phyloP scores from a whole-genome alignment of 2,329 filamentous ascomycete genomes.

The Exophiala bonariae region DNA sequence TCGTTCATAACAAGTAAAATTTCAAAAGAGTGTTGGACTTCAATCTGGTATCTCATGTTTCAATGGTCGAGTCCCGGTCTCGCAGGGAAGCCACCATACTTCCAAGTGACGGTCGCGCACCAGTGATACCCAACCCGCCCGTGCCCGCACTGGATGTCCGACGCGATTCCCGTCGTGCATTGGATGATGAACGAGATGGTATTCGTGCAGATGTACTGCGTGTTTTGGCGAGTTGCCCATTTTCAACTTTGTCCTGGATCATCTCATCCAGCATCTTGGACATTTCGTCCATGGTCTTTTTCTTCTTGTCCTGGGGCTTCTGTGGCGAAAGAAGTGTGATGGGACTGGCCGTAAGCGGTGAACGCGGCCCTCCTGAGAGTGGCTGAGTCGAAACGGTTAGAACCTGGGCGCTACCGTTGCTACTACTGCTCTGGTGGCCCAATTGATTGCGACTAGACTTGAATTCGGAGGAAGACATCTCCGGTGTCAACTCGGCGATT shows the following conservation, averaged over 20 bases:
- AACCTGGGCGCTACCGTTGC: constrained; percentile 32
- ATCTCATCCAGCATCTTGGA: constrained; percentile 92
- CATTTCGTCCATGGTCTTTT: constrained; percentile 83
- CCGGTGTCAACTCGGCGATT: constrained; percentile 63
- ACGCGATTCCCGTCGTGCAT: constrained; percentile 35
- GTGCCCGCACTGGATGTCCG: constrained; percentile 18
- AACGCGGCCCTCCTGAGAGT: constrained; percentile 17
- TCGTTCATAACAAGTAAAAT: constrained; percentile 19
- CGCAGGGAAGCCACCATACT: constrained; percentile 29
- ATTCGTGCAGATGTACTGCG: constrained; percentile 67
- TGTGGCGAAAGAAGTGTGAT: constrained; percentile 34
- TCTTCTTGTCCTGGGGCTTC: constrained; percentile 50
- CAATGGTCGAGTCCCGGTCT: constrained; percentile 22
- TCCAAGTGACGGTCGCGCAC: constrained; percentile 28
- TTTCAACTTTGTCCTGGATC: constrained; percentile 85
- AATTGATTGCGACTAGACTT: constrained; percentile 29
- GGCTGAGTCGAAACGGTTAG: constrained; percentile 21
- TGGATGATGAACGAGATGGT: constrained; percentile 17
- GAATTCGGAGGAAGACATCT: constrained; percentile 34
- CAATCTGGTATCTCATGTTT: constrained; percentile 20
- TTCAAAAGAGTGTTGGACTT: constrained; percentile 21
- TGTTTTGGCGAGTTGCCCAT: constrained; percentile 68
- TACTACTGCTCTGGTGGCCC: constrained; percentile 31
- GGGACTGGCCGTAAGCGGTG: constrained; percentile 25
- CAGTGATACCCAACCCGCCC: not conserved